Evolutionary conservation across 2,329 filamentous ascomycete species (phyloP).

Genomic region (Diaporthe capsici): DNA sequence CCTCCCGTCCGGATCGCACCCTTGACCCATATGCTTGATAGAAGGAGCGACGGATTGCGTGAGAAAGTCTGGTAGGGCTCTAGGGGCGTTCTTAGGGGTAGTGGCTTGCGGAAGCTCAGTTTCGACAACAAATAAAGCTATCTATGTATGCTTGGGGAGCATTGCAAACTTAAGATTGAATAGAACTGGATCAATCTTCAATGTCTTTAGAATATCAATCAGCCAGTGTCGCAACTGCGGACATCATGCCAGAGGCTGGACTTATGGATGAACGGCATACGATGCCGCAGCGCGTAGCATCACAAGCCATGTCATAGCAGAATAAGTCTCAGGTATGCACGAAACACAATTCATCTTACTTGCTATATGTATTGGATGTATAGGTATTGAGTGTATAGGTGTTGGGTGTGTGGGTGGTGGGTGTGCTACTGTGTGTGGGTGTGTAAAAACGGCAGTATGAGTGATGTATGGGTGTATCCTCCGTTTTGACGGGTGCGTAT

Average conservation of each 20-base stretch:
- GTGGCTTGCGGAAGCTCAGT: neutral
- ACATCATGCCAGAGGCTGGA: neutral
- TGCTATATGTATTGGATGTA: no score
- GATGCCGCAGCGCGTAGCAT: neutral
- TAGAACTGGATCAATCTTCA: neutral
- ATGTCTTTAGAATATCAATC: neutral
- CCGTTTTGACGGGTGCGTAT: no score
- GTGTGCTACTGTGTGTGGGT: no score
- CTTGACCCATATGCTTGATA: neutral
- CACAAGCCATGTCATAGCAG: neutral
- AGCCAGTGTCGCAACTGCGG: neutral
- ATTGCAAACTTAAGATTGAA: neutral
- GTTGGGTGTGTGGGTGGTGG: no score
- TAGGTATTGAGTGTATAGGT: no score
- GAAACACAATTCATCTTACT: no score
- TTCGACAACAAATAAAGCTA: neutral
- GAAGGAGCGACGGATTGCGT: no score
- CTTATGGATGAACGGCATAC: neutral
- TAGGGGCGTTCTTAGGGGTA: neutral
- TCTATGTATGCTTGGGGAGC: neutral
- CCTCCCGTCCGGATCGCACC: neutral
- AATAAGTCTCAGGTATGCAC: neutral
- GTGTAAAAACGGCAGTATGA: no score
- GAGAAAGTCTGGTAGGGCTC: neutral
- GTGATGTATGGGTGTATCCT: no score